phyloP scores from a whole-genome alignment of 148 eudicot genomes.

The Fagopyrum tataricum region DNA sequence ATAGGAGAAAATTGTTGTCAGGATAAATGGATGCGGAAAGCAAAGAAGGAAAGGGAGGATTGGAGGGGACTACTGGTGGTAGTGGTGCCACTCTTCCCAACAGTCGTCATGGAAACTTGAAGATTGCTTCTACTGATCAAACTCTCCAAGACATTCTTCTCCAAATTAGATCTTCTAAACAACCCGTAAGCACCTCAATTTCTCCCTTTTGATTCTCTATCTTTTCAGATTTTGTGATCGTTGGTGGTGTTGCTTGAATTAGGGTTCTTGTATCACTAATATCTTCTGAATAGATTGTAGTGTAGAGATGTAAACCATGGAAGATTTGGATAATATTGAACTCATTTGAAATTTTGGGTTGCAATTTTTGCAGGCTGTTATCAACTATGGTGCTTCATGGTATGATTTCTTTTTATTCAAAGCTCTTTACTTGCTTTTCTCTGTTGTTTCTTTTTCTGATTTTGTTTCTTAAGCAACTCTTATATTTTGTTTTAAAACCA shows the following conservation, averaged over 20 bases:
- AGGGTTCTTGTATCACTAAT: background rate
- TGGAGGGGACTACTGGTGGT: background rate
- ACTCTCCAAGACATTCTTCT: conserved; percentile 43
- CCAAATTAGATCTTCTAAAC: conserved; percentile 55
- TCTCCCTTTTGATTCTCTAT: background rate
- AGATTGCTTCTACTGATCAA: conserved; percentile 47
- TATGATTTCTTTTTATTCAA: conserved; percentile 19
- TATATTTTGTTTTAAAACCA: background rate
- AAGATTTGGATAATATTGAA: background rate
- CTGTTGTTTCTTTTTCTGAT: too few species aligned
- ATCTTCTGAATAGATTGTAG: too few species aligned
- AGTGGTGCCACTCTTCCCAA: background rate
- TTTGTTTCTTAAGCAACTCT: background rate
- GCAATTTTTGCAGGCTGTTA: conserved; percentile 61
- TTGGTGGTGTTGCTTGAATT: background rate
- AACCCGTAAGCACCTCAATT: conserved; percentile 35
- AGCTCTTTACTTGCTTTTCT: background rate
- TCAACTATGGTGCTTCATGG: conserved; percentile 95
- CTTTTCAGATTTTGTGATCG: background rate
- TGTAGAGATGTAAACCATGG: too few species aligned
- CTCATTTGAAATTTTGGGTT: conserved; percentile 15
- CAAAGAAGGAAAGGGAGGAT: conserved; percentile 2
- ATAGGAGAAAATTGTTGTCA: background rate
- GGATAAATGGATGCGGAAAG: background rate
- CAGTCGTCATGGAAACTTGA: conserved; percentile 31